Conservation (phyloP, 805 yeast species). For the Myxozyma sirexii region DNA sequence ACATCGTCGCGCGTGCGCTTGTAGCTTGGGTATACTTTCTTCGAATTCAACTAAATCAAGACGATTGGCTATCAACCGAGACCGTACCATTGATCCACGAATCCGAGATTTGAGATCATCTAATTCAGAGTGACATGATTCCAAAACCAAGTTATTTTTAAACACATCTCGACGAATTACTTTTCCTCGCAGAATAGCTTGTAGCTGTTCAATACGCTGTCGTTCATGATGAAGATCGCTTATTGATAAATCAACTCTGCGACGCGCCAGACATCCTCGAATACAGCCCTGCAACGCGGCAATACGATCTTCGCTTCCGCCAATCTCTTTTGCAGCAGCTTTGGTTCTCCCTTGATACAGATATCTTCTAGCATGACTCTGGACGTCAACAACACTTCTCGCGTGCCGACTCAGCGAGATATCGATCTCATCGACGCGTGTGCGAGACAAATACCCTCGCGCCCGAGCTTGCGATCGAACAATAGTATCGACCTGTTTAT, state of each 20-base stretch:
- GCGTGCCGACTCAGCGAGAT: conserved; percentile 9
- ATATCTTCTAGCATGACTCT: conserved; percentile 44
- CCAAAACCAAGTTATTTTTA: background rate
- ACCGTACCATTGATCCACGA: conserved; percentile 29
- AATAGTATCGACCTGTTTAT: conserved; percentile 28
- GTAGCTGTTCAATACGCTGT: conserved; percentile 43
- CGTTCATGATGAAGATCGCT: background rate
- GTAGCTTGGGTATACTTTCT: conserved; percentile 18
- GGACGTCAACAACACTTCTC: conserved; percentile 39
- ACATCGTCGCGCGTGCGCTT: conserved; percentile 26
- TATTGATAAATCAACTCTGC: conserved; percentile 20
- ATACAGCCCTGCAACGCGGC: conserved; percentile 42
- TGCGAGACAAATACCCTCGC: conserved; percentile 50
- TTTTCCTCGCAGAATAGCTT: conserved; percentile 45
- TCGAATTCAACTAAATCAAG: conserved; percentile 6
- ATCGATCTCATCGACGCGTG: conserved; percentile 4
- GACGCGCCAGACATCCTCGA: conserved; percentile 43
- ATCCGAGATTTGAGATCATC: conserved; percentile 24
- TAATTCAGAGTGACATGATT: conserved; percentile 5
- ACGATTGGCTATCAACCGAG: background rate
- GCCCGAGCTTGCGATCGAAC: conserved; percentile 39
- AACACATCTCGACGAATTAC: background rate
- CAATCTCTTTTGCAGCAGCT: conserved; percentile 40
- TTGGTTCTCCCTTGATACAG: conserved; percentile 39
- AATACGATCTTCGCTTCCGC: conserved; percentile 39